Evolutionary conservation across 352 stramenopile species (phyloP).

Genomic region (Phytophthora foliorum): DNA sequence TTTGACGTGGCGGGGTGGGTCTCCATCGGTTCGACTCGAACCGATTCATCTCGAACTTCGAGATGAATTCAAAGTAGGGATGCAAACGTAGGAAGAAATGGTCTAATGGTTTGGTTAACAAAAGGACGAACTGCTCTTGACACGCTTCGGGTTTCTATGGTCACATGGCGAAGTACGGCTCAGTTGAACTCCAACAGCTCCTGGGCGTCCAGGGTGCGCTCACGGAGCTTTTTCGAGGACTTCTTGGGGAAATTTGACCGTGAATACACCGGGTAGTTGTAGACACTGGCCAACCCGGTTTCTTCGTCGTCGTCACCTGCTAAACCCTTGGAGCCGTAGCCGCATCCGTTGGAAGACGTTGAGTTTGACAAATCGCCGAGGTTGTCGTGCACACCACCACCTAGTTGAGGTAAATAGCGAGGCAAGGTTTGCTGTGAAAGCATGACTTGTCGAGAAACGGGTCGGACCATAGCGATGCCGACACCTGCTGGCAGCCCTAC

Average conservation of each 20-base stretch:
- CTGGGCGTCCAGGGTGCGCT: slow-evolving; percentile 43
- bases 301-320: slow-evolving; percentile 28
- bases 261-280: slow-evolving; percentile 71
- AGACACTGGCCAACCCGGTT: slow-evolving; percentile 40
- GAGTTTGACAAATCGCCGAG: slow-evolving; percentile 30
- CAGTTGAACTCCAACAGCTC: slow-evolving; percentile 69
- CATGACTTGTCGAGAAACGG: slow-evolving; percentile 55
- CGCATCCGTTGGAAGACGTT: slow-evolving; percentile 18
- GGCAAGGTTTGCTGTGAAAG: slow-evolving; percentile 44
- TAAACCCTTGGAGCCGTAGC: slow-evolving; percentile 24
- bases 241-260: slow-evolving; percentile 50
- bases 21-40: not conserved
- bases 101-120: slow-evolving; percentile 24
- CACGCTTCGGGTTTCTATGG: slow-evolving; percentile 21
- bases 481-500: slow-evolving; percentile 30
- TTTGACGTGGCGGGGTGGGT: not conserved
- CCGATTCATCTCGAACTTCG: too few species aligned
- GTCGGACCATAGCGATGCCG: slow-evolving; percentile 48
- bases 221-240: slow-evolving; percentile 59
- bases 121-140: slow-evolving; percentile 21
- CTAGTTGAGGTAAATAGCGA: slow-evolving; percentile 59
- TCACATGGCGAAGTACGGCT: slow-evolving; percentile 32
- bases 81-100: not conserved
- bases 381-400: slow-evolving; percentile 33
- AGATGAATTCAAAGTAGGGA: too few species aligned